Evolutionary conservation across 1,284 basidiomycete genomes (phyloP), one percentile per base, ranked within the genome.

Genomic region (Moesziomyces antarcticus): DNA sequence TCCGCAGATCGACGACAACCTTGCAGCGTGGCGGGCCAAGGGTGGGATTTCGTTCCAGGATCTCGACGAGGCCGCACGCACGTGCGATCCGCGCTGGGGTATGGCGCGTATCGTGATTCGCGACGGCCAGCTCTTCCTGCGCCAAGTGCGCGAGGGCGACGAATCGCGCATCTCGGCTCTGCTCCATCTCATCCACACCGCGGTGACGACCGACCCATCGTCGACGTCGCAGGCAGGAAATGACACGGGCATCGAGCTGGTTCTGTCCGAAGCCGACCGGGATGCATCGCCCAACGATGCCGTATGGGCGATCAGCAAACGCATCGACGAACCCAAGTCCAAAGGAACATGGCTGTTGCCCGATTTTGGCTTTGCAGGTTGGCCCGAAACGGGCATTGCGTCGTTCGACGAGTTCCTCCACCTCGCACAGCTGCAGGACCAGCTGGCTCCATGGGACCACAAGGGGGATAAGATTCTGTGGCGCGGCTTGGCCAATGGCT

Each of bases 301-400:
- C 8, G 48, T 57, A 1, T 78, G 75, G 75, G 69, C 64, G 10
- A 45, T 78, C 4, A 48, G 41, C 50, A 78, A 78, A 37, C 49
- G 61, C 9, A 27, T 56, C 5, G 51, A 56, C 11, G 69, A 75
- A 16, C 20, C n/a, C 9, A 33, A 44, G 9, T 14, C 40, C 20
- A 67, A 54, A 21, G 69, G 73, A 0, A 72, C 57, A 13, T 75
- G 73, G 73, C 35, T 75, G 30, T 16, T 70, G 6, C 78, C 78
- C 1, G 78, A 79, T 43, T 79, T 79, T 49, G 75, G 75, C 18
- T 79, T 79, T 46, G 67, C 59, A 1, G 77, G 61, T 6, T 79
- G 78, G 78, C 76, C 75, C 21, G 77, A 79, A 40, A 52, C 77
- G 3, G 73, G 70, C 16, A 70, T 69, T 21, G 69, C 78, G 0